Percentiles rank a stretch among this genome's conserved stretches.
These are phyloP conservation scores for Phytophthora quininea DNA, from an alignment of 352 stramenopile species.

Conservation along the genomic window DNA sequence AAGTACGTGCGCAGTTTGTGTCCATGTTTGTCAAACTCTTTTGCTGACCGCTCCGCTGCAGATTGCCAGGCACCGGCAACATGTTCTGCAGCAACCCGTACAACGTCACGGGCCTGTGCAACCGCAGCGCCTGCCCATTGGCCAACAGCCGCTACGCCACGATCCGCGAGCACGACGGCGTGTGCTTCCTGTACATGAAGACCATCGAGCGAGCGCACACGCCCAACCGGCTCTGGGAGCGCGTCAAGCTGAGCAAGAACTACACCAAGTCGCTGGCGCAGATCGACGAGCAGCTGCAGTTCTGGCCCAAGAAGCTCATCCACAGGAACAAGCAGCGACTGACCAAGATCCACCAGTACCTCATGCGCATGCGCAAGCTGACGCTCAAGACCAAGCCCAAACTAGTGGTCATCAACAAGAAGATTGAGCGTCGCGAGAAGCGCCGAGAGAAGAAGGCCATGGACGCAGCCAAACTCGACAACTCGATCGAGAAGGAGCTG, in stretches of 20 bases:
- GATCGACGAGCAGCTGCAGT: slow-evolving; percentile 97
- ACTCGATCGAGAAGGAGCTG: slow-evolving; percentile 97
- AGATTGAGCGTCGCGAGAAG: slow-evolving; percentile 95
- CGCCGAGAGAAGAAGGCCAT: slow-evolving; percentile 97
- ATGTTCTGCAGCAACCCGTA: slow-evolving; percentile 99
- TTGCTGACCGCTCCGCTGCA: background rate
- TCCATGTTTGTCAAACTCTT: background rate
- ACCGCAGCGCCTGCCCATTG: slow-evolving; percentile 95
- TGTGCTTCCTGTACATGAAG: slow-evolving; percentile 98
- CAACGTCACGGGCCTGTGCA: slow-evolving; percentile 98
- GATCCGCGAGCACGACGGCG: slow-evolving; percentile 96
- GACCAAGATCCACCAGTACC: slow-evolving; percentile 99
- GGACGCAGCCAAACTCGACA: slow-evolving; percentile 94
- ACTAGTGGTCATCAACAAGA: slow-evolving; percentile 95
- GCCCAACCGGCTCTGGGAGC: slow-evolving; percentile 99
- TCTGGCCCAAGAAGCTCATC: slow-evolving; percentile 98
- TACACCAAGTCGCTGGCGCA: slow-evolving; percentile 96
- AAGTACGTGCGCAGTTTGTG: slow-evolving; percentile 62
- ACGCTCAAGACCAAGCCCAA: slow-evolving; percentile 95
- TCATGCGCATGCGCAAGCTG: slow-evolving; percentile 98
- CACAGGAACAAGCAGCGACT: slow-evolving; percentile 99
- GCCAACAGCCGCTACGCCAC: slow-evolving; percentile 99
- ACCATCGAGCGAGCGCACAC: slow-evolving; percentile 98
- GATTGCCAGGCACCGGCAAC: slow-evolving; percentile 83
- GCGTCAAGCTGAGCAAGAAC: slow-evolving; percentile 97